A percentile compares a stretch with the other conserved stretches of the same genome.
Evolutionary conservation across 148 eudicot genomes (phyloP).

Genomic region (Spergularia marina): DNA sequence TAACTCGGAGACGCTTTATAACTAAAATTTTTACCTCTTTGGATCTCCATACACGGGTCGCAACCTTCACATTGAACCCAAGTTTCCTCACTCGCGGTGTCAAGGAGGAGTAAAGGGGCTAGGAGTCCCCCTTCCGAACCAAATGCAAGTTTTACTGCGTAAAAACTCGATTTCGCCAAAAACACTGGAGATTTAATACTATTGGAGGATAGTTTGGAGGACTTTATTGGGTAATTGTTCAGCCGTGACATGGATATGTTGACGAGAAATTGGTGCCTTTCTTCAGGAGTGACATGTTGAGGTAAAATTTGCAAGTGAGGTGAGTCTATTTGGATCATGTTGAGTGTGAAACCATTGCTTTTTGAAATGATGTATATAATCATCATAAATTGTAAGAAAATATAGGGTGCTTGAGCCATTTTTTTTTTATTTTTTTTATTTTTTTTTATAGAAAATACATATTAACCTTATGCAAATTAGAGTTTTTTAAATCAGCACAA

Average conservation of each 20-base stretch:
- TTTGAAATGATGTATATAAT: neutral
- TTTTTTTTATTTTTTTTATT: neutral
- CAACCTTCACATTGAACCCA: constrained; percentile 22
- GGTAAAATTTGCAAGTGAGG: constrained; percentile 12
- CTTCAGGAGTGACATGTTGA: neutral
- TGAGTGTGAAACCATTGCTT: constrained; percentile 4
- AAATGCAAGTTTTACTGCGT: neutral
- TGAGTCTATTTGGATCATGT: constrained; percentile 22
- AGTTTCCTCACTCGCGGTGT: constrained; percentile 9
- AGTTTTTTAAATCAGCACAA: too few species aligned
- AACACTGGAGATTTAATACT: neutral
- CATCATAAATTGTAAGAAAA: neutral
- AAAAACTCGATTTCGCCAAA: constrained; percentile 5
- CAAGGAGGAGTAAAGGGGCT: constrained; percentile 1
- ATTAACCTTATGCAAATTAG: too few species aligned
- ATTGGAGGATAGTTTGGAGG: neutral
- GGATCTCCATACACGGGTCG: constrained; percentile 8
- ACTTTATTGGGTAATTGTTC: neutral
- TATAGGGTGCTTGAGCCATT: neutral
- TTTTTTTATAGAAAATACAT: too few species aligned
- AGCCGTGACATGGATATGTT: constrained; percentile 18
- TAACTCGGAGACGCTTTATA: neutral
- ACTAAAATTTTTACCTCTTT: neutral
- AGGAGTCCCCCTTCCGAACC: neutral
- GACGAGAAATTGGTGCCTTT: constrained; percentile 2